Base-by-base conservation (phyloP, 805 yeast genomes). In the Candida ponderosae region DNA sequence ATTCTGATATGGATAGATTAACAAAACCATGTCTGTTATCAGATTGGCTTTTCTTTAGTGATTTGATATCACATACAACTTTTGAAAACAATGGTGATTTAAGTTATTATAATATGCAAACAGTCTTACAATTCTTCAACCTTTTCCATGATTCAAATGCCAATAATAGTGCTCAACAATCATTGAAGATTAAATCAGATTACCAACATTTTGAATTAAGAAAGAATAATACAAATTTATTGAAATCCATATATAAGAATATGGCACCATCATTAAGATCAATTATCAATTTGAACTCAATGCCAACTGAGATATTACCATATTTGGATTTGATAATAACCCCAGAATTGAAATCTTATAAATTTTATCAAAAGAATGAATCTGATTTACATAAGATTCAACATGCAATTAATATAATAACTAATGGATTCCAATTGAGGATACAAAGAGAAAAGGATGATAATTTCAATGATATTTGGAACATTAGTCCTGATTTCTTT, bases 41-140 rank as follows among this genome's bases (percentile, higher is more conserved):
- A 31, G 93, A 85, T 43, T 89, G 95, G 95, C 53, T 84, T 21
- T 71, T 60, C 45, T 84, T 82, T 53, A 73, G 79, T 43, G 97
- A 89, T 53, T 34, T 60, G n/a, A 57, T 81, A 53, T 56, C 58
- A 11, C 60, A 60, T 31, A 61, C 65, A 1, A 63, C 63, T 34
- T 67, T 53, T 27, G 60, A 61, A 37, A 71, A 68, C 36, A 65
- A 66, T 40, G 66, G 67, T 3, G 76, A 71, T 18, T 48, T 78
- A 34, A 60, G 67, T 19, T 62, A 72, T 18, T 88, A 85, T 49
- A 64, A 71, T 5, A 60, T 79, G 0, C 61, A 72, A 17, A 74
- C 79, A 0, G 74, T 79, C 0, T 51, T 82, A 50, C 81, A 78
- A 38, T 75, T 78, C 44, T 82, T 74, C 68, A 65, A 70, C 16